Percentiles rank a stretch among this genome's conserved stretches.
Conservation (phyloP, 805 yeast genomes). For the Yarrowia porcina region DNA sequence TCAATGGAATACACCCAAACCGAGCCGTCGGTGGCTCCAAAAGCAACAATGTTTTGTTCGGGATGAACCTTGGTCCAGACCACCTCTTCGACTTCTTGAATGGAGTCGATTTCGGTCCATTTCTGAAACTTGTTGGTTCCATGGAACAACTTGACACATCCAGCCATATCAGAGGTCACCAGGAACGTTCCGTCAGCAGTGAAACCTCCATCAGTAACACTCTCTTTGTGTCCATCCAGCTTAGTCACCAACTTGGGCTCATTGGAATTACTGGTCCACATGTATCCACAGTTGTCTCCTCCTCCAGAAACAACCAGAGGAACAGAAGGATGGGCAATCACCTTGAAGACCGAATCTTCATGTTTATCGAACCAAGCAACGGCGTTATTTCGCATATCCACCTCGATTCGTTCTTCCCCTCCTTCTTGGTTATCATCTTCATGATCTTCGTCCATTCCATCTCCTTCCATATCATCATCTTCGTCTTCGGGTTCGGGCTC, state of each 20-base stretch:
- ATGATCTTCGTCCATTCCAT: background rate
- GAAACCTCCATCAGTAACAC: slow-evolving; percentile 81
- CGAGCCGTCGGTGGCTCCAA: slow-evolving; percentile 88
- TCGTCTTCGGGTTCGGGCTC: slow-evolving; percentile 22
- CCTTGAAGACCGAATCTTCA: slow-evolving; percentile 76
- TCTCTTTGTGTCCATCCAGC: slow-evolving; percentile 78
- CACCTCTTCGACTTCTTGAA: slow-evolving; percentile 88
- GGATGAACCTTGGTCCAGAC: slow-evolving; percentile 84
- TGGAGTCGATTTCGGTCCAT: slow-evolving; percentile 67
- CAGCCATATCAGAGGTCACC: slow-evolving; percentile 93
- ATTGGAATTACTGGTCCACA: slow-evolving; percentile 80
- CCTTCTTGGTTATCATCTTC: background rate
- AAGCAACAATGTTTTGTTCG: slow-evolving; percentile 70
- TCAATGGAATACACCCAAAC: slow-evolving; percentile 89
- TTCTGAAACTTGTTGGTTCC: slow-evolving; percentile 73
- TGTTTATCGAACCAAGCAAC: slow-evolving; percentile 86
- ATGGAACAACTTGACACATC: slow-evolving; percentile 71
- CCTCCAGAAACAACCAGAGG: slow-evolving; percentile 91
- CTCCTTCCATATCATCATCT: slow-evolving; percentile 13
- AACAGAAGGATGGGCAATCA: slow-evolving; percentile 78
- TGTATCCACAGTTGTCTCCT: slow-evolving; percentile 82
- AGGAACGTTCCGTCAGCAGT: slow-evolving; percentile 76
- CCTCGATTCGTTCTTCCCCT: slow-evolving; percentile 46
- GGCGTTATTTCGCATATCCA: slow-evolving; percentile 88
- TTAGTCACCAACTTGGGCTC: slow-evolving; percentile 80